Evolutionary conservation across 1,284 basidiomycete genomes (phyloP).

Genomic region (Sporisorium exsertum): DNA sequence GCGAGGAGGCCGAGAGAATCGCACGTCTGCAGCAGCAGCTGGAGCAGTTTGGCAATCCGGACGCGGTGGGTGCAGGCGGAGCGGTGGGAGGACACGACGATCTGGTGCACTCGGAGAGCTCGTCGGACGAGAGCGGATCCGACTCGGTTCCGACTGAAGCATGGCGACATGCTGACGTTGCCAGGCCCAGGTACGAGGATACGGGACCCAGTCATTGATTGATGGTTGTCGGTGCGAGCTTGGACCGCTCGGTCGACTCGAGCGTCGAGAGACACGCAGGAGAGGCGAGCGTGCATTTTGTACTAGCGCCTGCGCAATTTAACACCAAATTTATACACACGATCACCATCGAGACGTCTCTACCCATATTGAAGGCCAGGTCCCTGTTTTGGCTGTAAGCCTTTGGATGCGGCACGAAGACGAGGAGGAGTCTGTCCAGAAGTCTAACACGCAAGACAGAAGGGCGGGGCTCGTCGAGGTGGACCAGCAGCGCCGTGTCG

Average conservation of each 20-base stretch:
- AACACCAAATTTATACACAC: neutral
- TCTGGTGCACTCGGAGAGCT: constrained; percentile 64
- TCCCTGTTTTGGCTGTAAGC: neutral
- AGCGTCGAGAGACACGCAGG: neutral
- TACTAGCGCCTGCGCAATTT: constrained; percentile 6
- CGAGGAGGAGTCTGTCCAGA: neutral
- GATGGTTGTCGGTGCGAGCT: neutral
- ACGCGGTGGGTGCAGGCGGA: constrained; percentile 26
- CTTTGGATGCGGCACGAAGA: neutral
- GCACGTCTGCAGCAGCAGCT: constrained; percentile 66
- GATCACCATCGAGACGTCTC: neutral
- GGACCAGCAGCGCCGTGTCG: neutral
- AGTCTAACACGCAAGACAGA: neutral
- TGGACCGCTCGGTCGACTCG: neutral
- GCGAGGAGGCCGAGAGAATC: constrained; percentile 66
- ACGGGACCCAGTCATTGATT: neutral
- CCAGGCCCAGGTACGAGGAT: neutral
- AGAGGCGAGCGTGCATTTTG: constrained; percentile 1
- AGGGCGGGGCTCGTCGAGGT: neutral
- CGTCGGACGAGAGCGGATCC: constrained; percentile 56
- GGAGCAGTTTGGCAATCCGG: constrained; percentile 63
- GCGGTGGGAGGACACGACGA: constrained; percentile 64
- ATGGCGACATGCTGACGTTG: neutral
- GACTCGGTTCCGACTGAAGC: constrained; percentile 47
- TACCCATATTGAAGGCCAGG: neutral